Conservation (phyloP, 768 basidiomycete species). For the Cystobasidium ongulense region DNA sequence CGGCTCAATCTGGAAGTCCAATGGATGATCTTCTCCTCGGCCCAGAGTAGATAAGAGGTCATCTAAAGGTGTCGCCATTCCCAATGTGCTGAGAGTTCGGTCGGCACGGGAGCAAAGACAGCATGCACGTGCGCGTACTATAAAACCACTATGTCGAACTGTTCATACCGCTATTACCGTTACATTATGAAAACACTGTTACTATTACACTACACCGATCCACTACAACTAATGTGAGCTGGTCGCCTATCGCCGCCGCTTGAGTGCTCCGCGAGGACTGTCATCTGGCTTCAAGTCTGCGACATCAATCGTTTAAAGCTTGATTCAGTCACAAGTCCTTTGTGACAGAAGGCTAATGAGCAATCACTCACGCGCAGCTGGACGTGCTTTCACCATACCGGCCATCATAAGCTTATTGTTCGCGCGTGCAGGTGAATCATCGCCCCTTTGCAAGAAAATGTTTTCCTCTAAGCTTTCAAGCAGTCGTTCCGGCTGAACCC, state of each 20-base stretch:
- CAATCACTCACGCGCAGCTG: not conserved
- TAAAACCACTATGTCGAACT: too few relatives aligned
- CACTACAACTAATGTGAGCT: not conserved
- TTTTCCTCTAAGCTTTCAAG: not conserved
- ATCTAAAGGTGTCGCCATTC: not conserved
- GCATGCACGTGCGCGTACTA: too few relatives aligned
- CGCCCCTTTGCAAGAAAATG: not conserved
- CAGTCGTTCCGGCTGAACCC: not conserved
- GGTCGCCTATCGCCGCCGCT: not conserved
- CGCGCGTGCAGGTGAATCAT: not conserved
- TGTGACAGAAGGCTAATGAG: not conserved
- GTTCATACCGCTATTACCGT: too few relatives aligned
- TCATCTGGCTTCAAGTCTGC: not conserved
- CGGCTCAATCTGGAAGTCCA: not conserved
- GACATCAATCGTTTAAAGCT: not conserved
- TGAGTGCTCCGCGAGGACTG: not conserved
- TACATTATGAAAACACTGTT: not conserved
- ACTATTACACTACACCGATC: not conserved
- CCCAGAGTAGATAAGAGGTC: not conserved
- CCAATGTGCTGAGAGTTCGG: not conserved
- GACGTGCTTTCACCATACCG: constrained; percentile 5
- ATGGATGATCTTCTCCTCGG: not conserved
- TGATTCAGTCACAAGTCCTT: not conserved
- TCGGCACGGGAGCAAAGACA: not conserved
- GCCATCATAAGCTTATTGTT: constrained; percentile 15